These are phyloP conservation scores for Salix dunnii DNA, from an alignment of 345 rosid genomes.

Conservation along the genomic window DNA sequence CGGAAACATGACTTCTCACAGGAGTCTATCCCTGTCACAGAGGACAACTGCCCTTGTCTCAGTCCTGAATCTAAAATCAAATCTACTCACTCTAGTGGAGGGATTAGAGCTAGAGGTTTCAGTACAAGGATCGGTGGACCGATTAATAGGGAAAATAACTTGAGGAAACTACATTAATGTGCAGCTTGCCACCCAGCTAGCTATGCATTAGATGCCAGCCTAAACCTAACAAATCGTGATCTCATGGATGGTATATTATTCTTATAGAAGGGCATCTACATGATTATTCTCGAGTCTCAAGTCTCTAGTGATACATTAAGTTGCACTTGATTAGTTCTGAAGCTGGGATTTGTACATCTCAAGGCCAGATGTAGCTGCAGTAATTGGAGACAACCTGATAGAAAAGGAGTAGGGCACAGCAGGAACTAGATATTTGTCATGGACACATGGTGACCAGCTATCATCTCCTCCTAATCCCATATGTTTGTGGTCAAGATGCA, in stretches of 20 bases:
- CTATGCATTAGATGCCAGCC: not conserved
- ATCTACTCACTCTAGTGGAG: not conserved
- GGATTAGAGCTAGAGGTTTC: not conserved
- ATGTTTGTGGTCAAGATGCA: slow-evolving; percentile 96
- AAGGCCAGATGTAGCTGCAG: slow-evolving; percentile 43
- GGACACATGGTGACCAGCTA: slow-evolving; percentile 85
- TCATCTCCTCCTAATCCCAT: slow-evolving; percentile 95
- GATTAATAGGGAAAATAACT: not conserved
- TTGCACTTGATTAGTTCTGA: slow-evolving; percentile 25
- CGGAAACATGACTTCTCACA: too few species aligned
- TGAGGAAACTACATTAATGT: not conserved
- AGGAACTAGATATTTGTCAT: slow-evolving; percentile 70
- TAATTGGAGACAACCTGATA: slow-evolving; percentile 61
- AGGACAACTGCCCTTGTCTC: not conserved
- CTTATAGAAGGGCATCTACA: not conserved
- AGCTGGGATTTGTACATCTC: slow-evolving; percentile 59
- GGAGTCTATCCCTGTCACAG: too few species aligned
- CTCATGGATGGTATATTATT: not conserved
- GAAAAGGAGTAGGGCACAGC: slow-evolving; percentile 66
- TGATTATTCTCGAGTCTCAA: not conserved
- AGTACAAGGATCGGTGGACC: not conserved
- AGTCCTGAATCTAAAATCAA: not conserved
- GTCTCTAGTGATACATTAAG: not conserved
- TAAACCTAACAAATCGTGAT: not conserved
- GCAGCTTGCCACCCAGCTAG: not conserved